Evolutionary conservation across 2,329 filamentous ascomycete species (phyloP).

Genomic region (Aspergillus calidoustus): DNA sequence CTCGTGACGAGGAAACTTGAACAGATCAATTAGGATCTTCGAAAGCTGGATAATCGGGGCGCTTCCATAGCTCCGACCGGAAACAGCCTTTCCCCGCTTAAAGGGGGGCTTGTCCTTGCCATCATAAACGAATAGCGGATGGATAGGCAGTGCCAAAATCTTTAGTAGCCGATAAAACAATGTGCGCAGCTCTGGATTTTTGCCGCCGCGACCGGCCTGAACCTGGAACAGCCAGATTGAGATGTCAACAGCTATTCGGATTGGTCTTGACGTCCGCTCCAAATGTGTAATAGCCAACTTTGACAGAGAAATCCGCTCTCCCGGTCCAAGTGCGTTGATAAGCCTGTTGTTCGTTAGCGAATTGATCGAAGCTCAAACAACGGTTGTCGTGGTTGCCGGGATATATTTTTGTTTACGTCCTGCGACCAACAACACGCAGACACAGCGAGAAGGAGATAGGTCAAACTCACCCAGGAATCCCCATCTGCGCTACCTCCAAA

Average conservation of each 20-base stretch:
- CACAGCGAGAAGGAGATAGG: neutral
- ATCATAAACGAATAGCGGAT: conserved; percentile 89
- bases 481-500: conserved; percentile 37
- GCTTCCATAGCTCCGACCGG: conserved; percentile 58
- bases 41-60: conserved; percentile 73
- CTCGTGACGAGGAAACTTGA: conserved; percentile 81
- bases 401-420: conserved; percentile 17
- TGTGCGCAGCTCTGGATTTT: conserved; percentile 86
- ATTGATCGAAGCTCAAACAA: neutral
- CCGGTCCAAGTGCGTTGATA: conserved; percentile 84
- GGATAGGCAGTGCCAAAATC: conserved; percentile 75
- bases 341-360: conserved; percentile 61
- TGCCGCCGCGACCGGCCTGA: conserved; percentile 81
- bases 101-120: conserved; percentile 82
- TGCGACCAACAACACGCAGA: neutral
- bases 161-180: conserved; percentile 89
- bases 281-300: conserved; percentile 81
- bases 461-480: conserved; percentile 49
- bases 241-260: conserved; percentile 89
- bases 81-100: conserved; percentile 79
- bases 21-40: conserved; percentile 81
- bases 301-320: conserved; percentile 77
- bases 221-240: conserved; percentile 98
- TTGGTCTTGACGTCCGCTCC: conserved; percentile 69
- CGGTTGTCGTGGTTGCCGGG: neutral